Conservation (phyloP, 2,329 filamentous ascomycete species). For the Phialophora chinensis region DNA sequence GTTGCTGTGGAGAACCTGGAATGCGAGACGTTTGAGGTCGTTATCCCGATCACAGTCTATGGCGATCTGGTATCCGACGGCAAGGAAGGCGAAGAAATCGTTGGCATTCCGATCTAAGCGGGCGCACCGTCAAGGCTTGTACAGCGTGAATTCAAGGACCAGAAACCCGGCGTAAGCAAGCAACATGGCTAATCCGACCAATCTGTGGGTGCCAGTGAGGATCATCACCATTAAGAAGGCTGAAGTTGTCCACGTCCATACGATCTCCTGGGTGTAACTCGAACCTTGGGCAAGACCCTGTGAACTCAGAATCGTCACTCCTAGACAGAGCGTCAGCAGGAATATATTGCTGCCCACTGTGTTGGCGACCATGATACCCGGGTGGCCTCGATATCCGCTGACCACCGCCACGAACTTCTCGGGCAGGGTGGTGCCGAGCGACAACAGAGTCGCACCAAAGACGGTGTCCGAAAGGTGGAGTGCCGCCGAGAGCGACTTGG, state of each 20-base stretch:
- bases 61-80: conserved; percentile 58
- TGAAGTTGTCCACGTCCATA: conserved; percentile 17
- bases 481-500: conserved; percentile 49
- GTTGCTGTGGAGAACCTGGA: conserved; percentile 78
- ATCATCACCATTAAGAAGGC: conserved; percentile 18
- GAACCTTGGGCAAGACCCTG: conserved; percentile 1
- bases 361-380: conserved; percentile 59
- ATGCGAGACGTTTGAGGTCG: conserved; percentile 90
- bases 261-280: conserved; percentile 21
- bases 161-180: conserved; percentile 46
- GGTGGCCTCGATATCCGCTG: conserved; percentile 54
- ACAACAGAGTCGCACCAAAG: conserved; percentile 56
- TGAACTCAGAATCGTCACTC: conserved; percentile 18
- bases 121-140: conserved; percentile 3
- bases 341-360: conserved; percentile 63
- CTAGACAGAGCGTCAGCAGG: conserved; percentile 58
- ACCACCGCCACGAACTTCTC: conserved; percentile 61
- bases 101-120: conserved; percentile 41
- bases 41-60: conserved; percentile 83
- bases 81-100: conserved; percentile 38
- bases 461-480: conserved; percentile 54
- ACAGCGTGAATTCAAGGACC: conserved; percentile 44
- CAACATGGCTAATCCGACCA: conserved; percentile 42
- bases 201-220: conserved; percentile 14
- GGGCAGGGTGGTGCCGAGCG: conserved; percentile 61